Base-by-base conservation (phyloP, 768 basidiomycete genomes). In the Kwoniella sp. region DNA sequence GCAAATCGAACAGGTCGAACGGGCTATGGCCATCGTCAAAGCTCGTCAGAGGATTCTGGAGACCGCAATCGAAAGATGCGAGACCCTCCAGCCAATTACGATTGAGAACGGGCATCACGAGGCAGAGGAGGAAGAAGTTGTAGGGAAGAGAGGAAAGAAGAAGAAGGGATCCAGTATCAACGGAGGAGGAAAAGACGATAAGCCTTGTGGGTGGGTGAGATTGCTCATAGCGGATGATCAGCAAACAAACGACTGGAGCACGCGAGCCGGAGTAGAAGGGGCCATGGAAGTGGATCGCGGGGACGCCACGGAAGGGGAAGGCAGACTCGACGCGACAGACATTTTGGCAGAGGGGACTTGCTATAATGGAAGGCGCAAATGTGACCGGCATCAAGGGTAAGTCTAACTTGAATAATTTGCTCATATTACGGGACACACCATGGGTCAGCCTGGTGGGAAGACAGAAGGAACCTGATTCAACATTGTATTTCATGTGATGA, bases 381-480 rank as follows among this genome's bases (percentile, higher is more conserved):
- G 74, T 55, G 74, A 76, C 63, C 50, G 74, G 13, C 75, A 74
- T 69, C 62, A 70, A 56, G 71, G 73, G 64, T 68, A 31, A 58
- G 70, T 65, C 5, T 17, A 9, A 34, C 7, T 34, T 13, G 34
- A 34, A 13, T 34, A 5, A 34, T 34, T 34, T n/a, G n/a, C n/a
- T n/a, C n/a, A n/a, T n/a, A n/a, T n/a, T n/a, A n/a, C n/a, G n/a
- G n/a, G n/a, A n/a, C n/a, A n/a, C n/a, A n/a, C n/a, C n/a, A n/a
- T n/a, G n/a, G n/a, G n/a, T n/a, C n/a, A n/a, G n/a, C n/a, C n/a
- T n/a, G 5, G 34, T 34, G 13, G 34, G 7, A 34, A 13, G 13
- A 5, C 34, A 34, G 34, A 34, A 13, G 13, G 34, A 34, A 34
- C 7, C 34, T 34, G 34, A 34, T 13, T 17, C 17, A 17, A 17